These are phyloP conservation scores for Trypanosoma mega DNA, from an alignment of 208 protist species.

Conservation along the genomic window DNA sequence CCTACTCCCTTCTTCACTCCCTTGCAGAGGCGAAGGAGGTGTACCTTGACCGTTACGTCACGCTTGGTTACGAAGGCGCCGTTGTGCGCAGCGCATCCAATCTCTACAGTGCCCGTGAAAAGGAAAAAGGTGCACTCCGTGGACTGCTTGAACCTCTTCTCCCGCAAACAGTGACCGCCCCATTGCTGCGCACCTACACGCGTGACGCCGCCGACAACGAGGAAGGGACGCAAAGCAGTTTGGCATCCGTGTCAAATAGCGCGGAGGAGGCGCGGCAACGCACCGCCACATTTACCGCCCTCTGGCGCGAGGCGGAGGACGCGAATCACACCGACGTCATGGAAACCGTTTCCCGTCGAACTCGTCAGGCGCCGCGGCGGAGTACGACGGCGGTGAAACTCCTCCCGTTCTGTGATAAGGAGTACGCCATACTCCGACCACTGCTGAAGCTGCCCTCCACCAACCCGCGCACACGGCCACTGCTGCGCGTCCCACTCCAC, in stretches of 20 bases:
- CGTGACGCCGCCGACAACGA: neutral
- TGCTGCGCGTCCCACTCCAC: constrained; percentile 47
- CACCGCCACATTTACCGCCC: neutral
- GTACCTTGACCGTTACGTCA: constrained; percentile 49
- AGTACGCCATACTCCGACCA: constrained; percentile 76
- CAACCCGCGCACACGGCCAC: constrained; percentile 57
- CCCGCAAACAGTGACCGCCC: neutral
- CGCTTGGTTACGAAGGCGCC: constrained; percentile 72
- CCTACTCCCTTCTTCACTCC: constrained; percentile 51
- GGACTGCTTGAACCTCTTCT: constrained; percentile 43
- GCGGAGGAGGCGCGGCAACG: neutral
- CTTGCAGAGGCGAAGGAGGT: constrained; percentile 52
- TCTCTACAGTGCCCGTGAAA: constrained; percentile 75
- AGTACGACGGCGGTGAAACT: constrained; percentile 74
- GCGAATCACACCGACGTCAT: constrained; percentile 24
- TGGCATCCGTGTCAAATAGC: neutral
- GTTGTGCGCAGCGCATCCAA: constrained; percentile 77
- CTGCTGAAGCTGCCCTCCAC: constrained; percentile 74
- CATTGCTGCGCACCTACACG: constrained; percentile 13
- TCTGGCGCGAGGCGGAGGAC: constrained; percentile 9
- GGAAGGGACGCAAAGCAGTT: neutral
- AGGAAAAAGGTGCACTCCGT: constrained; percentile 49
- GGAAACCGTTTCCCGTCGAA: constrained; percentile 30
- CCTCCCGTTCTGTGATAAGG: constrained; percentile 68
- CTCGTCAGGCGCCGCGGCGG: constrained; percentile 34